A percentile compares a stretch with the other conserved stretches of the same genome.
Conservation (phyloP, 169 alveolate species). For the Cryptosporidium xiaoi region DNA sequence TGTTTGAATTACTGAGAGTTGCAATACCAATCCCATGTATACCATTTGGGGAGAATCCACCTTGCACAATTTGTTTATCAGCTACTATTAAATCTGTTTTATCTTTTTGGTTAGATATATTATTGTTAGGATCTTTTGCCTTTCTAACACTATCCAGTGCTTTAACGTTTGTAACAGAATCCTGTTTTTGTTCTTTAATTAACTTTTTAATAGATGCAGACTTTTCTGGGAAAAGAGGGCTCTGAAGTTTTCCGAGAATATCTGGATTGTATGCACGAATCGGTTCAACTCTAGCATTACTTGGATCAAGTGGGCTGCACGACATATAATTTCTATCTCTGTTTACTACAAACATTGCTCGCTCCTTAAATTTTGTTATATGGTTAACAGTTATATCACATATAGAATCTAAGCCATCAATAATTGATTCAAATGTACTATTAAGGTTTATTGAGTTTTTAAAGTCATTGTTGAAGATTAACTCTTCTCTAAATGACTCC, state of each 20-base stretch:
- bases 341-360: conserved; percentile 20
- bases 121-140: background rate
- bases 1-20: conserved; percentile 46
- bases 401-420: conserved; percentile 64
- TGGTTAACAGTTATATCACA: conserved; percentile 58
- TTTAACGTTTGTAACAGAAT: background rate
- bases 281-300: conserved; percentile 61
- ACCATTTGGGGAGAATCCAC: conserved; percentile 63
- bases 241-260: conserved; percentile 22
- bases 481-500: conserved; percentile 23
- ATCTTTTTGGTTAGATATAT: background rate
- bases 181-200: conserved; percentile 23
- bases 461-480: conserved; percentile 23
- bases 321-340: conserved; percentile 34
- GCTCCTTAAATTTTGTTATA: conserved; percentile 58
- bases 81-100: background rate
- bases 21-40: conserved; percentile 71
- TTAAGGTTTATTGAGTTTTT: conserved; percentile 46
- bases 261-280: conserved; percentile 51
- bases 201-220: conserved; percentile 42
- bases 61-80: conserved; percentile 35
- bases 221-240: conserved; percentile 63
- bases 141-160: background rate
- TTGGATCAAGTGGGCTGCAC: conserved; percentile 71
- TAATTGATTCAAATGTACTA: conserved; percentile 63